Evolutionary conservation across 495 filamentous ascomycete genomes (phyloP).

Genomic region (Venustampulla echinocandica): DNA sequence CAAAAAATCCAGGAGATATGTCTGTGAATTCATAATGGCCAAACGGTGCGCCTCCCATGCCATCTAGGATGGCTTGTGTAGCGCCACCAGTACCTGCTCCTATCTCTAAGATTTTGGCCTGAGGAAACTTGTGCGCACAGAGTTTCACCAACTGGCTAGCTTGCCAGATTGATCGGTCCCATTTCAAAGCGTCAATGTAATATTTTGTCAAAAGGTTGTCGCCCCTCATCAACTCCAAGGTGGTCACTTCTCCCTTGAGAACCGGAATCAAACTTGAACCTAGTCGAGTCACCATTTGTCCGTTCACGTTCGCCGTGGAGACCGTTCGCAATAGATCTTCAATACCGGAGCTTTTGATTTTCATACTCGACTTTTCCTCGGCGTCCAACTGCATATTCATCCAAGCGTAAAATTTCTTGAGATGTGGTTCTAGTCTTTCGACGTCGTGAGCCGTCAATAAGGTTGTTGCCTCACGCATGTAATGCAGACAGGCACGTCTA

Average conservation of each 20-base stretch:
- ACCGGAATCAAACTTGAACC: background rate
- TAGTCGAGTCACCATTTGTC: background rate
- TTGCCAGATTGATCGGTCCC: background rate
- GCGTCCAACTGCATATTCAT: too few relatives aligned
- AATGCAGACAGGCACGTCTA: background rate
- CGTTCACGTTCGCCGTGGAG: background rate
- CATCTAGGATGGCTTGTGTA: constrained; percentile 22
- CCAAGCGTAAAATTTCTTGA: background rate
- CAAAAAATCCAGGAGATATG: constrained; percentile 41
- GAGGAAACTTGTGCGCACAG: constrained; percentile 8
- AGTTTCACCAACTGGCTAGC: background rate
- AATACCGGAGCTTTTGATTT: too few relatives aligned
- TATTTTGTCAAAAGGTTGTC: too few relatives aligned
- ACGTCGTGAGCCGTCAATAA: background rate
- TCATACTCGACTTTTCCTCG: too few relatives aligned
- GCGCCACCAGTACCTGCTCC: constrained; percentile 33
- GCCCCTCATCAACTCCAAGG: too few relatives aligned
- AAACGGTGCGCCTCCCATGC: background rate
- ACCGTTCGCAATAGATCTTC: background rate
- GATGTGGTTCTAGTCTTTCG: too few relatives aligned
- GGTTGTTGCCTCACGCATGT: background rate
- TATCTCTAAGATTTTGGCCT: constrained; percentile 37
- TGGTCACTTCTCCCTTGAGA: background rate
- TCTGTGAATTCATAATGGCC: constrained; percentile 40
- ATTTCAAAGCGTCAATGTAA: too few relatives aligned